These are phyloP conservation scores for Incumbomyces lentus DNA, from an alignment of 2,329 filamentous ascomycete species.

Conservation along the genomic window DNA sequence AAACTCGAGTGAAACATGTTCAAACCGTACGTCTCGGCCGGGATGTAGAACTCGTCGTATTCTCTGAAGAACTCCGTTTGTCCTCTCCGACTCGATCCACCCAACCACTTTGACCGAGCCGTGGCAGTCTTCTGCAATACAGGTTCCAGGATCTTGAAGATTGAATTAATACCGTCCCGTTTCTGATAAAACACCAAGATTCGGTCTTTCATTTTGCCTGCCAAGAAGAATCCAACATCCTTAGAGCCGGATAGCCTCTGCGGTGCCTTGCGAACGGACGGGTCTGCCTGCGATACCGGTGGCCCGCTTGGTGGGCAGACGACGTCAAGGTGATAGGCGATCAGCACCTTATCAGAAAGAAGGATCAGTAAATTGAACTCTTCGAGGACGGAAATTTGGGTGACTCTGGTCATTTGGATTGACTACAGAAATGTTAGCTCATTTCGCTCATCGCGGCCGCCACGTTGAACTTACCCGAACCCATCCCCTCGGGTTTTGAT, in stretches of 20 bases:
- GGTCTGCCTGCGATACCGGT: slow-evolving; percentile 52
- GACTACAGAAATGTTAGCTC: slow-evolving; percentile 45
- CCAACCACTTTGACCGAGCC: slow-evolving; percentile 61
- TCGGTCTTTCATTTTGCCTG: slow-evolving; percentile 92
- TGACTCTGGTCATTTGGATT: slow-evolving; percentile 66
- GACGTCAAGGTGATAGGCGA: slow-evolving; percentile 87
- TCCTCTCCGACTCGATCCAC: slow-evolving; percentile 49
- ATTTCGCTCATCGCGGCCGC: slow-evolving; percentile 11
- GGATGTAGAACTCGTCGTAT: slow-evolving; percentile 98
- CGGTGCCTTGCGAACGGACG: slow-evolving; percentile 73
- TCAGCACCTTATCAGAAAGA: slow-evolving; percentile 80
- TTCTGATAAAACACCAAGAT: slow-evolving; percentile 96
- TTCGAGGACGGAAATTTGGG: slow-evolving; percentile 87
- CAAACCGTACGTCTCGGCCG: slow-evolving; percentile 85
- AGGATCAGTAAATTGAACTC: slow-evolving; percentile 90
- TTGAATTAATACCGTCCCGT: slow-evolving; percentile 80
- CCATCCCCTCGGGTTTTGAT: slow-evolving; percentile 85
- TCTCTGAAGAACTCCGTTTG: slow-evolving; percentile 93
- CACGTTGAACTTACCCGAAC: slow-evolving; percentile 54
- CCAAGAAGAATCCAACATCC: slow-evolving; percentile 94
- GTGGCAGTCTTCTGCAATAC: slow-evolving; percentile 88
- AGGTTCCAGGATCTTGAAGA: slow-evolving; percentile 90
- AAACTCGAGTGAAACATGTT: slow-evolving; percentile 95
- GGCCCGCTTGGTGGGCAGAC: slow-evolving; percentile 51
- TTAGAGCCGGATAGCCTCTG: slow-evolving; percentile 78